phyloP scores from a whole-genome alignment of 768 basidiomycete species.

The Mycena rosella region DNA sequence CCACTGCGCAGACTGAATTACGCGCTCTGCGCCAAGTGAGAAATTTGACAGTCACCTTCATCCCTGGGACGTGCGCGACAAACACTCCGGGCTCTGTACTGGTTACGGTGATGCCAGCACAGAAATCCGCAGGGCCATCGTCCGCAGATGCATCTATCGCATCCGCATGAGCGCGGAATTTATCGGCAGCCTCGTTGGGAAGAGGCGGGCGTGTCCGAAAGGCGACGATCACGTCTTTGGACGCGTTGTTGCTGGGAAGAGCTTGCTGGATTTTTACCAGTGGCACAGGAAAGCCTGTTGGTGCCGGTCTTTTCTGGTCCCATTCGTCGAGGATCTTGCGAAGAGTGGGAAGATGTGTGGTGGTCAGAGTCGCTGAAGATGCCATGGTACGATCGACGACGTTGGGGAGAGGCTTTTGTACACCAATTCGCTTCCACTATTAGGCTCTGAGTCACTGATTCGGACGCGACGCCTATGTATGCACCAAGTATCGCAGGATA shows the following conservation, averaged over 20 bases:
- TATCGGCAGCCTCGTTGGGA: conserved; percentile 43
- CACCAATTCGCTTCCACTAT: too few relatives aligned
- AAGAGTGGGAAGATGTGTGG: too few relatives aligned
- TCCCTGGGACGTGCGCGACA: conserved; percentile 31
- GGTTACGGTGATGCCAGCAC: conserved; percentile 44
- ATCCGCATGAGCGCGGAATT: conserved; percentile 31
- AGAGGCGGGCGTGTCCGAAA: conserved; percentile 52
- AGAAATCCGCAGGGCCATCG: conserved; percentile 41
- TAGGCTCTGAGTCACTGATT: too few relatives aligned
- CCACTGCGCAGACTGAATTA: conserved; percentile 41
- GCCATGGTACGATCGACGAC: too few relatives aligned
- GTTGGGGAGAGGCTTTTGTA: too few relatives aligned
- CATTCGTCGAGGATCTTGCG: too few relatives aligned
- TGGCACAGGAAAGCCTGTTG: too few relatives aligned
- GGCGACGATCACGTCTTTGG: conserved; percentile 51
- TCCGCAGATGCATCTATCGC: conserved; percentile 23
- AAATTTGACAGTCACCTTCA: background rate
- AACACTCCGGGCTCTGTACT: conserved; percentile 50
- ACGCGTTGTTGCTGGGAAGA: conserved; percentile 26
- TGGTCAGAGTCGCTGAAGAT: too few relatives aligned
- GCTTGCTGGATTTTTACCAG: conserved; percentile 23
- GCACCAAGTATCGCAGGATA: too few relatives aligned
- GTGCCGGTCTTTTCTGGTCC: too few relatives aligned
- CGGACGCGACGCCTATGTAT: too few relatives aligned
- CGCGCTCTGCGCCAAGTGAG: background rate